phyloP scores from a whole-genome alignment of 2,329 filamentous ascomycete genomes.

The Fonsecaea pugnacius region DNA sequence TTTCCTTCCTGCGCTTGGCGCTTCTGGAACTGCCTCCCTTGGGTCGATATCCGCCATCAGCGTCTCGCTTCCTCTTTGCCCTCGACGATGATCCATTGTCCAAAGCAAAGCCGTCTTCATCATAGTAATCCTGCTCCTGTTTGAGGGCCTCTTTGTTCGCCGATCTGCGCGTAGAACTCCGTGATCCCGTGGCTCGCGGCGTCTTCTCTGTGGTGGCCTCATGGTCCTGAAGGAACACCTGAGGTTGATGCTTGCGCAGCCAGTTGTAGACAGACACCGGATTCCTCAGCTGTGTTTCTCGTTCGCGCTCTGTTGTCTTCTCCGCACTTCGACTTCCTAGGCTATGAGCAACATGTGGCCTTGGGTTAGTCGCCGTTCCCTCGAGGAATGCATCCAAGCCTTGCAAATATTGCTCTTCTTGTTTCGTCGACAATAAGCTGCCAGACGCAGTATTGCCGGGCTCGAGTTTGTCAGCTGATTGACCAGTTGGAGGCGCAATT shows the following conservation, averaged over 20 bases:
- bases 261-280: slow-evolving; percentile 94
- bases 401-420: slow-evolving; percentile 50
- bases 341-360: slow-evolving; percentile 46
- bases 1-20: slow-evolving; percentile 46
- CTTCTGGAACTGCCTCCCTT: slow-evolving; percentile 51
- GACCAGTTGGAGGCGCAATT: slow-evolving; percentile 10
- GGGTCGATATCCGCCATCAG: slow-evolving; percentile 53
- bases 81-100: slow-evolving; percentile 43
- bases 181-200: slow-evolving; percentile 45
- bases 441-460: slow-evolving; percentile 37
- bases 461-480: slow-evolving; percentile 17
- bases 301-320: slow-evolving; percentile 59
- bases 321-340: slow-evolving; percentile 50
- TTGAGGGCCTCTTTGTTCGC: slow-evolving; percentile 37
- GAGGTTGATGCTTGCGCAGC: slow-evolving; percentile 82
- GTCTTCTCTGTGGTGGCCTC: slow-evolving; percentile 55
- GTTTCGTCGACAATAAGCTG: slow-evolving; percentile 51
- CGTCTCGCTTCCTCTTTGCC: slow-evolving; percentile 54
- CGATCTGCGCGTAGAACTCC: slow-evolving; percentile 49
- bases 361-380: slow-evolving; percentile 22
- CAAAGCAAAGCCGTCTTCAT: slow-evolving; percentile 49
- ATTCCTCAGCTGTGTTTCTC: slow-evolving; percentile 68
- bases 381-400: slow-evolving; percentile 46
- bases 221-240: slow-evolving; percentile 81
- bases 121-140: slow-evolving; percentile 47